Conservation (phyloP, 768 basidiomycete species). For the Cystofilobasidium macerans region DNA sequence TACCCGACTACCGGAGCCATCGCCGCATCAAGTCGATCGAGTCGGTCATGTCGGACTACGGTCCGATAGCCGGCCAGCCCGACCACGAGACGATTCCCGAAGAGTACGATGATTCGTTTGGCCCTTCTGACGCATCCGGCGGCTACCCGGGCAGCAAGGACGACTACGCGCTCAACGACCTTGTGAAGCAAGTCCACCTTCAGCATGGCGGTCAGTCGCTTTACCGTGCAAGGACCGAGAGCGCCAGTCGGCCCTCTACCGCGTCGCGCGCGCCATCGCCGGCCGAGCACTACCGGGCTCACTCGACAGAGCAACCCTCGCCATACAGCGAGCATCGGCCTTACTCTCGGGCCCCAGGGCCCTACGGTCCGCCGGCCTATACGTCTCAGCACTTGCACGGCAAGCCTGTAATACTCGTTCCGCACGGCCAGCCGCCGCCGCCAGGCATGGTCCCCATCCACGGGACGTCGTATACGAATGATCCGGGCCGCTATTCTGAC, state of each 20-base stretch:
- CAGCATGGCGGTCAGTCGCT: neutral
- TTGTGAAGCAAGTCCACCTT: conserved; percentile 13
- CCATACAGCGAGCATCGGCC: neutral
- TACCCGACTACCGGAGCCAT: conserved; percentile 10
- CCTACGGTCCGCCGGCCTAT: neutral
- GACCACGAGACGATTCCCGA: neutral
- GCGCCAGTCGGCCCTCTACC: neutral
- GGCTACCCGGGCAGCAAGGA: neutral
- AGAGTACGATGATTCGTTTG: neutral
- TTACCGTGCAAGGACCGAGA: neutral
- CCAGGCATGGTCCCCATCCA: neutral
- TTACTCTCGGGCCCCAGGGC: too few relatives aligned
- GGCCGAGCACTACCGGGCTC: neutral
- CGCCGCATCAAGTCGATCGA: conserved; percentile 16
- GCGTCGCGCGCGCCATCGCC: neutral
- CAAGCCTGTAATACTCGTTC: neutral
- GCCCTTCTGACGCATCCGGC: neutral
- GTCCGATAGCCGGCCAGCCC: too few relatives aligned
- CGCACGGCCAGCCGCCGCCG: neutral
- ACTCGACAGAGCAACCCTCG: neutral
- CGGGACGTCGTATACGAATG: too few relatives aligned
- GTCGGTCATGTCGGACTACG: conserved; percentile 9
- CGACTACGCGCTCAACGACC: conserved; percentile 14
- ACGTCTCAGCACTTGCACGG: too few relatives aligned
- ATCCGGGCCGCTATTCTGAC: too few relatives aligned